phyloP scores from a whole-genome alignment of 2,329 filamentous ascomycete species.

The Corynespora cassiicola region DNA sequence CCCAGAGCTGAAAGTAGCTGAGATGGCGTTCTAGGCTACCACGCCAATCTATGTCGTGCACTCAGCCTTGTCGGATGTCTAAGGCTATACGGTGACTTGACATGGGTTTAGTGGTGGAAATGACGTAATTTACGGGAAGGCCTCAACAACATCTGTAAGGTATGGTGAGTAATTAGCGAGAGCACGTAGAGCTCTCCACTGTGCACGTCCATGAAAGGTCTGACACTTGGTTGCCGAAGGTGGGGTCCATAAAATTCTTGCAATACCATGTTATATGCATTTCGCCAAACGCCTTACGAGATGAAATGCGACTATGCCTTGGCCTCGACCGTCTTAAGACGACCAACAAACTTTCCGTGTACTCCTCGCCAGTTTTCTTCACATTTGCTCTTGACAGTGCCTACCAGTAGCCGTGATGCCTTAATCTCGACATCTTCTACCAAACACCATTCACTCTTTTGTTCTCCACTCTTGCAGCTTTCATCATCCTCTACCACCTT shows the following conservation, averaged over 20 bases:
- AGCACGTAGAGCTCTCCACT: too few relatives aligned
- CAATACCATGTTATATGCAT: neutral
- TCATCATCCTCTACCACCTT: slow-evolving; percentile 11
- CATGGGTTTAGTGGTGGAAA: too few relatives aligned
- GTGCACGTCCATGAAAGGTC: neutral
- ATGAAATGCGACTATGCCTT: slow-evolving; percentile 13
- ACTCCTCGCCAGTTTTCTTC: slow-evolving; percentile 43
- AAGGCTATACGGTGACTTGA: too few relatives aligned
- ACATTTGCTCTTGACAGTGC: slow-evolving; percentile 45
- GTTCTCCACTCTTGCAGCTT: slow-evolving; percentile 12
- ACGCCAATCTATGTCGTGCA: too few relatives aligned
- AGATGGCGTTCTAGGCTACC: too few relatives aligned
- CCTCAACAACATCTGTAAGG: too few relatives aligned
- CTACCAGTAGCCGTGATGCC: slow-evolving; percentile 38
- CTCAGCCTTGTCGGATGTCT: too few relatives aligned
- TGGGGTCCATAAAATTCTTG: slow-evolving; percentile 3
- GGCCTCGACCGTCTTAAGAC: slow-evolving; percentile 22
- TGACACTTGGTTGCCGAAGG: slow-evolving; percentile 5
- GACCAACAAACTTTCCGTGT: slow-evolving; percentile 36
- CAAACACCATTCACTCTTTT: slow-evolving; percentile 36
- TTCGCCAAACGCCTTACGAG: neutral
- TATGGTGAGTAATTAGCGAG: too few relatives aligned
- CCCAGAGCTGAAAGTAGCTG: too few relatives aligned
- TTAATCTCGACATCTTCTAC: slow-evolving; percentile 46
- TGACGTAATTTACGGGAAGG: too few relatives aligned